phyloP scores from a whole-genome alignment of 768 basidiomycete genomes.

The Leccinum incarnatum region DNA sequence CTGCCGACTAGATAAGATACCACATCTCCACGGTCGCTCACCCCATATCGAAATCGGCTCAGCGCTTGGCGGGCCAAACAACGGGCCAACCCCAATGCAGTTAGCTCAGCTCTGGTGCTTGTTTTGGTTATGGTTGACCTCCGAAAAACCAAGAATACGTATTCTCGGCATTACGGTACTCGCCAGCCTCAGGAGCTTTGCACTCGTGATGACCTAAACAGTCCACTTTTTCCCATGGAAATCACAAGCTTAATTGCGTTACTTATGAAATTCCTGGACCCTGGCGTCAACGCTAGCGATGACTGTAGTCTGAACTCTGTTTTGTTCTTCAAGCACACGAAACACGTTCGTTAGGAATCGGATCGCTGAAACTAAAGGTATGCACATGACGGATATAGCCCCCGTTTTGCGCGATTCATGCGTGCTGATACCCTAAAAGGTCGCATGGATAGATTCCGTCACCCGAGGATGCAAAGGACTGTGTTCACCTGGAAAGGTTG shows the following conservation, averaged over 20 bases:
- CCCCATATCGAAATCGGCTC: background rate
- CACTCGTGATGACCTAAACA: background rate
- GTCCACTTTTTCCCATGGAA: constrained; percentile 1
- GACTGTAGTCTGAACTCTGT: background rate
- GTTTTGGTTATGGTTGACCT: background rate
- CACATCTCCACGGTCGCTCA: background rate
- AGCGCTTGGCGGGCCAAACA: background rate
- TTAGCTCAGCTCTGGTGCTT: background rate
- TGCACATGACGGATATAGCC: constrained; percentile 4
- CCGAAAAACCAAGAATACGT: too few species aligned
- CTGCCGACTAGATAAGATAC: constrained; percentile 13
- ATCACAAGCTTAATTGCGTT: background rate
- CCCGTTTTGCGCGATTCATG: background rate
- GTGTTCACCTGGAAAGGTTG: background rate
- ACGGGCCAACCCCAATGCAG: background rate
- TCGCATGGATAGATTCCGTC: constrained; percentile 10
- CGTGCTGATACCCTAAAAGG: background rate
- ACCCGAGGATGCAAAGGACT: background rate
- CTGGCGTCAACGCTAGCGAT: background rate
- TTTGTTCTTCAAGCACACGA: constrained; percentile 2
- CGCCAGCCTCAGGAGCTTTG: background rate
- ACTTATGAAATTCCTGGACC: background rate
- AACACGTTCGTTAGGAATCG: constrained; percentile 9
- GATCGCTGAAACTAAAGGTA: constrained; percentile 1
- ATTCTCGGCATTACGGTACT: too few species aligned